Evolutionary conservation across 306 rosid species (phyloP).

Genomic region (peach (Prunus persica)): DNA sequence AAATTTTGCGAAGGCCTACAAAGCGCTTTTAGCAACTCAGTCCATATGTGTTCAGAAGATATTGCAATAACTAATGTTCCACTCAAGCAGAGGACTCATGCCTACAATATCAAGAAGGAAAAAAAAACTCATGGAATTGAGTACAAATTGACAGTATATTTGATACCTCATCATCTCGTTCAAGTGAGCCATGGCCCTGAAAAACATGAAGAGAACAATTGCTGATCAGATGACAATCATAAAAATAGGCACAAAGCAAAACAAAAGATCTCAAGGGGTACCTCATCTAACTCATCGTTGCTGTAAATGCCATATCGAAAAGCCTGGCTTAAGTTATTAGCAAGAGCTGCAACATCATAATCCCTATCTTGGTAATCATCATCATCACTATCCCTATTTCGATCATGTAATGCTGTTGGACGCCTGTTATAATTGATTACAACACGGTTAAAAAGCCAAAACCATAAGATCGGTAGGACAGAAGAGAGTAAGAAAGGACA

Average conservation of each 20-base stretch:
- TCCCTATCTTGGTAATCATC: conserved; percentile 97
- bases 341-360: conserved; percentile 95
- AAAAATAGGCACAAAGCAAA: not conserved
- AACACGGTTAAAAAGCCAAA: conserved; percentile 13
- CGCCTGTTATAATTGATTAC: conserved; percentile 59
- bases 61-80: not conserved
- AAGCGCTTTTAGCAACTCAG: too few species aligned
- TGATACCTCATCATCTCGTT: conserved; percentile 93
- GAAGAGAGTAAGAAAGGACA: not conserved
- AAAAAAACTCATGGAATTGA: not conserved
- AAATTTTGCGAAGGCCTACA: too few species aligned
- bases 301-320: conserved; percentile 89
- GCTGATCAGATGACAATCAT: not conserved
- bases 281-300: conserved; percentile 92
- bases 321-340: conserved; percentile 95
- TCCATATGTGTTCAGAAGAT: too few species aligned
- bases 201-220: conserved; percentile 24
- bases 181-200: conserved; percentile 95
- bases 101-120: not conserved
- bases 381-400: conserved; percentile 91
- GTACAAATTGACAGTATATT: not conserved
- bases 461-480: not conserved
- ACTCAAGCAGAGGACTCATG: not conserved
- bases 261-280: conserved; percentile 9
- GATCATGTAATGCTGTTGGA: conserved; percentile 87